Evolutionary conservation across 352 stramenopile species (phyloP).

Genomic region (Globisporangium yorkense): DNA sequence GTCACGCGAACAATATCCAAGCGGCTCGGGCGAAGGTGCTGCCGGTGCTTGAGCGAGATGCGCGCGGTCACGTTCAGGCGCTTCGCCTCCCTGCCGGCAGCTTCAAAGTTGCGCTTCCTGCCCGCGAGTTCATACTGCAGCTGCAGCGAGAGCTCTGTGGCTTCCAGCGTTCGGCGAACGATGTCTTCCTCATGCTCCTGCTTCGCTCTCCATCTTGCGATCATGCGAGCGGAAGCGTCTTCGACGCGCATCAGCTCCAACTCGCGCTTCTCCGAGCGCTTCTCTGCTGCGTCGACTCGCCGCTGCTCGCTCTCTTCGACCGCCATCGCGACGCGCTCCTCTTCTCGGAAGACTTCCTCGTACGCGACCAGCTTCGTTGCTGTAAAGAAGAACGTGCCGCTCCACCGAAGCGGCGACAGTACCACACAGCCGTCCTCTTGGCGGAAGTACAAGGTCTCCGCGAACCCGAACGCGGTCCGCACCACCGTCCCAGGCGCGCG

Average conservation of each 20-base stretch:
- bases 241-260: constrained; percentile 31
- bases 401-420: constrained; percentile 34
- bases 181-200: constrained; percentile 33
- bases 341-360: constrained; percentile 41
- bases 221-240: constrained; percentile 26
- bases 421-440: constrained; percentile 45
- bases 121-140: constrained; percentile 42
- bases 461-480: constrained; percentile 43
- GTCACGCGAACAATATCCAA: constrained; percentile 47
- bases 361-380: constrained; percentile 33
- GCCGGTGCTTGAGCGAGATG: constrained; percentile 25
- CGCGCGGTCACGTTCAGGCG: constrained; percentile 22
- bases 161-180: constrained; percentile 23
- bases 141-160: constrained; percentile 36
- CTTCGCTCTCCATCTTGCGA: constrained; percentile 33
- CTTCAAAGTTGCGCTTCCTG: constrained; percentile 13
- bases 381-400: constrained; percentile 45
- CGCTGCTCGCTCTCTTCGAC: constrained; percentile 27
- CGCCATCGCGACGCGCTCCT: constrained; percentile 39
- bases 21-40: constrained; percentile 15
- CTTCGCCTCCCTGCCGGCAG: constrained; percentile 29
- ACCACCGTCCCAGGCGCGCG: constrained; percentile 29
- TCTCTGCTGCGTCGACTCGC: constrained; percentile 21
- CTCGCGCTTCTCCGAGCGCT: constrained; percentile 18
- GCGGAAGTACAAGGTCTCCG: constrained; percentile 41